These are phyloP conservation scores for Agroathelia rolfsii DNA, from an alignment of 1,284 basidiomycete genomes.

Conservation along the genomic window DNA sequence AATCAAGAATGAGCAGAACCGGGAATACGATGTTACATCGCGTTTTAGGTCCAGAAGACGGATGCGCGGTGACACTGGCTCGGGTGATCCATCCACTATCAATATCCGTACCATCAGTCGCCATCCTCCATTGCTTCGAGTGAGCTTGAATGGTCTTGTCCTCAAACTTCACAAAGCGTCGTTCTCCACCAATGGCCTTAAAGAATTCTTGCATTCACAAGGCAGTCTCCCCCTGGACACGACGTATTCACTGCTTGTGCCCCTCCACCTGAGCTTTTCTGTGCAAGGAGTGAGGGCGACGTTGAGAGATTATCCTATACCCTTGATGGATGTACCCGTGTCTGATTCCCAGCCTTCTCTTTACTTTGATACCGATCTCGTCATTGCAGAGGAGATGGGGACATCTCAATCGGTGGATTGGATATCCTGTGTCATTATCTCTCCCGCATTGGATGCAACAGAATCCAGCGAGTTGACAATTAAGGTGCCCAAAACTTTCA, in stretches of 20 bases:
- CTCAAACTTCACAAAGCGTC: slow-evolving; percentile 55
- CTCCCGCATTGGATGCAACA: slow-evolving; percentile 37
- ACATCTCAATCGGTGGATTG: slow-evolving; percentile 62
- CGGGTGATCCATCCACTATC: slow-evolving; percentile 23
- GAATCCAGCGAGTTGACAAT: slow-evolving; percentile 54
- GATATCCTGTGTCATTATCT: slow-evolving; percentile 58
- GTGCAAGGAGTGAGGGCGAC: slow-evolving; percentile 54
- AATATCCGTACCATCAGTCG: slow-evolving; percentile 25
- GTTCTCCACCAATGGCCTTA: slow-evolving; percentile 46
- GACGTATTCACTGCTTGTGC: slow-evolving; percentile 74
- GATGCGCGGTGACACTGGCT: slow-evolving; percentile 19
- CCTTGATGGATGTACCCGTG: slow-evolving; percentile 50
- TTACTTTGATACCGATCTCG: slow-evolving; percentile 71
- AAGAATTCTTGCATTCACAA: slow-evolving; percentile 64
- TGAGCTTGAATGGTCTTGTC: slow-evolving; percentile 49
- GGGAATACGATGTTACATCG: slow-evolving; percentile 25
- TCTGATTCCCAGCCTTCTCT: slow-evolving; percentile 33
- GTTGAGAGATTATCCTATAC: slow-evolving; percentile 78
- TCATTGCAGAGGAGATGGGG: slow-evolving; percentile 87
- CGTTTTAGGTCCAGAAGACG: slow-evolving; percentile 23
- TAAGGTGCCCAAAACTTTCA: slow-evolving; percentile 82
- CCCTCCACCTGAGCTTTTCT: slow-evolving; percentile 71
- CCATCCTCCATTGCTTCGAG: slow-evolving; percentile 72
- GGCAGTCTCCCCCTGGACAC: slow-evolving; percentile 65
- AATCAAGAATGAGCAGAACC: slow-evolving; percentile 23